Base-by-base conservation (phyloP, 2,329 filamentous ascomycete genomes). In the Sphaerulina musiva region DNA sequence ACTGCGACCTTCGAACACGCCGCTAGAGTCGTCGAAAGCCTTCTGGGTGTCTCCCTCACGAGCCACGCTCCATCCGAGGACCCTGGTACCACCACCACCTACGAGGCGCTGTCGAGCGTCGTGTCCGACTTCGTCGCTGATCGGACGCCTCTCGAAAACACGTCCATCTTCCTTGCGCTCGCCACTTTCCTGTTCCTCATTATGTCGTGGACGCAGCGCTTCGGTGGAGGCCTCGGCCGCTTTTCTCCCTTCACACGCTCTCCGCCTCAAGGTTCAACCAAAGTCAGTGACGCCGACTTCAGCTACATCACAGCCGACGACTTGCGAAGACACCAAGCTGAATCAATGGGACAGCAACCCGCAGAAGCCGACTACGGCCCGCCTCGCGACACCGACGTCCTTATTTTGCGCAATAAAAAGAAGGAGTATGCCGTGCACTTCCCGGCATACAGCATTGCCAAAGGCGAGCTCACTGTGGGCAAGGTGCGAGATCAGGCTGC, bases 221-320 rank as follows among this genome's bases (percentile, higher is more conserved):
- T 73, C 50, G 70, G 72, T 68, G 48, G 48, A 42, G 61, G 73
- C 63, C 68, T 72, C 42, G 74, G 75, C 36, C 73, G 74, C 57
- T 76, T 77, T 66, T 76, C 73, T 23, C 76, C 76, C 12, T 78
- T 78, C 61, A 73, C 74, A 11, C 74, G 76, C 45, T 70, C 69
- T 17, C 65, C 69, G 55, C 57, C 69, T 59, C 57, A 69, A 62
- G 66, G 64, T 49, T 63, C 67, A 12, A 68, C 83, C 32, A 78
- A 83, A 60, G 83, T 91, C 56, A 86, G 82, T 63, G 85, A 89
- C 62, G 81, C 85, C 34, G 87, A 91, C 73, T 92, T 84, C 70
- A 85, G 82, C 68, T 91, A 92, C 74, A 90, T 91, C 67, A 89
- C 86, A n/a, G 83, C 84, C 29, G 82, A 87, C 64, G 86, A 91